Evolutionary conservation across 257 asterid species (phyloP).

Genomic region (Eustoma russellianum): DNA sequence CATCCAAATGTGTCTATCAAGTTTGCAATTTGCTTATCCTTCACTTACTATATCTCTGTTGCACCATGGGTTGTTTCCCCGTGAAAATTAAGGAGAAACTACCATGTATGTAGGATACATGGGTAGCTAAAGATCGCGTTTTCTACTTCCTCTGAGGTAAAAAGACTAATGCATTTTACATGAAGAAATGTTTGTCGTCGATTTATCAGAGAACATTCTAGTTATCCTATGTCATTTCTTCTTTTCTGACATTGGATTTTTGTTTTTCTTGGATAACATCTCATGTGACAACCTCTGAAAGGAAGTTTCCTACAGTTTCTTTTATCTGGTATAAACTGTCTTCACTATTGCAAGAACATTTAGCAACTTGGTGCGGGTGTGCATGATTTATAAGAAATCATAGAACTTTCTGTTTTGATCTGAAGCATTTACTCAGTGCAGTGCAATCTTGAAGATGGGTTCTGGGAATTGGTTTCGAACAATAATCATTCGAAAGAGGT

Average conservation of each 20-base stretch:
- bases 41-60: neutral
- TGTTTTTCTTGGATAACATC: neutral
- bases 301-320: neutral
- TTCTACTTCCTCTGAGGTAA: constrained; percentile 4
- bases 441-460: constrained; percentile 27
- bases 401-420: neutral
- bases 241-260: too few species aligned
- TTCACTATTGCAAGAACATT: neutral
- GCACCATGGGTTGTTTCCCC: neutral
- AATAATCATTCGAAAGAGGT: constrained; percentile 27
- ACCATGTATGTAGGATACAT: too few species aligned
- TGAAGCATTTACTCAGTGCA: neutral
- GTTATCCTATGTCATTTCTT: neutral
- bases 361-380: neutral
- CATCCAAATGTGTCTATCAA: constrained; percentile 6
- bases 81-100: neutral
- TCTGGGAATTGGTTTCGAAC: constrained; percentile 45
- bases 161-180: too few species aligned
- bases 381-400: too few species aligned
- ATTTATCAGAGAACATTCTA: too few species aligned
- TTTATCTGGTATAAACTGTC: neutral
- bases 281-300: neutral
- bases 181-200: too few species aligned
- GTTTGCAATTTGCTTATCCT: neutral
- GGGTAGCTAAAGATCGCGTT: neutral